Conservation (phyloP, 345 rosid genomes). For the Citrus hindsii region DNA sequence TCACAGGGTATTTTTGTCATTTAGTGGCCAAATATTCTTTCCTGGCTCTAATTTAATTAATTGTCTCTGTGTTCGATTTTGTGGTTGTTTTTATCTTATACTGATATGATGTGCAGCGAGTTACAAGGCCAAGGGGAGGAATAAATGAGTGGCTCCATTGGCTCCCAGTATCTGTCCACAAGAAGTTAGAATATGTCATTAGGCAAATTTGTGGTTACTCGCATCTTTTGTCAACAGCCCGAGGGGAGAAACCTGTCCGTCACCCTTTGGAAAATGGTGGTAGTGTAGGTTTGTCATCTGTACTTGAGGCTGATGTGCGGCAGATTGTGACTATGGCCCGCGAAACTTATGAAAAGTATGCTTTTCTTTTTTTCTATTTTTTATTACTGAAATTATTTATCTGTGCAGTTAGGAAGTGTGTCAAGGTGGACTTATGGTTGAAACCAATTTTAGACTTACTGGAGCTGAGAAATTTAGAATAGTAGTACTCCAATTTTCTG, state of each 20-base stretch:
- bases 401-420: not conserved
- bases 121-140: slow-evolving; percentile 94
- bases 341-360: slow-evolving; percentile 76
- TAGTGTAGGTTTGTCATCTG: slow-evolving; percentile 60
- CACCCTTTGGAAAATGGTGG: slow-evolving; percentile 50
- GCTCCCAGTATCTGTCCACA: slow-evolving; percentile 88
- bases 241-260: slow-evolving; percentile 32
- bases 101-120: slow-evolving; percentile 48
- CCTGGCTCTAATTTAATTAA: not conserved
- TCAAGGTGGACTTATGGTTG: slow-evolving; percentile 1
- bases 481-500: not conserved
- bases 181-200: slow-evolving; percentile 51
- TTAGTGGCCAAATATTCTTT: not conserved
- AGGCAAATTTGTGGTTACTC: slow-evolving; percentile 53
- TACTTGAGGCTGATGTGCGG: slow-evolving; percentile 82
- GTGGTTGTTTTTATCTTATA: not conserved
- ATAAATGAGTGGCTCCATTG: slow-evolving; percentile 88
- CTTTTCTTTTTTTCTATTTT: slow-evolving; percentile 2
- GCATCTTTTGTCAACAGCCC: slow-evolving; percentile 33
- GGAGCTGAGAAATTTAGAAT: not conserved
- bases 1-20: not conserved
- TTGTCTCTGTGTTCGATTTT: slow-evolving; percentile 1
- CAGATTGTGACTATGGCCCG: slow-evolving; percentile 73
- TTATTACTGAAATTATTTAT: not conserved
- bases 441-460: not conserved